Percentiles rank a stretch among this genome's conserved stretches.
Conservation (phyloP, 192 early-diverging fungal genomes). For the Umbelopsis sp. region DNA sequence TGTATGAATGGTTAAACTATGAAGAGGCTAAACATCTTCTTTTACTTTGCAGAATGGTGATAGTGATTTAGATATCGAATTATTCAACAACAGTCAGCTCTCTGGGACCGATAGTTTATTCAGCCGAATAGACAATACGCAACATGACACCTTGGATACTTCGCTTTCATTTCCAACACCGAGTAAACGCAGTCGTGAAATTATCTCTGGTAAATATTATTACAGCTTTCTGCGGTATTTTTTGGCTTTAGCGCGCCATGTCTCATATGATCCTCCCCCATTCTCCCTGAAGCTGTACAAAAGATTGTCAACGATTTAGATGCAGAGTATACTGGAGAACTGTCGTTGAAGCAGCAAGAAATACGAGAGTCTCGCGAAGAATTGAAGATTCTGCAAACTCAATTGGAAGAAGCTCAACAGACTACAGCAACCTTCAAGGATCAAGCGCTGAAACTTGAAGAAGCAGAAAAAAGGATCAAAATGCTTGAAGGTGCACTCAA, state of each 20-base stretch:
- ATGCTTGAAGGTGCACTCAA: constrained; percentile 59
- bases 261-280: neutral
- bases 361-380: constrained; percentile 57
- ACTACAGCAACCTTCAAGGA: constrained; percentile 52
- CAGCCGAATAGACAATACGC: neutral
- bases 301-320: constrained; percentile 71
- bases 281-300: constrained; percentile 53
- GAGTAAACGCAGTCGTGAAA: constrained; percentile 40
- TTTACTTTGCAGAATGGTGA: neutral
- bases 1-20: neutral
- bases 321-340: constrained; percentile 61
- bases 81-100: neutral
- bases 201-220: constrained; percentile 33
- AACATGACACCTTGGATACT: constrained; percentile 16
- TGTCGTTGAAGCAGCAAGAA: constrained; percentile 57
- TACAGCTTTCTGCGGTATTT: neutral
- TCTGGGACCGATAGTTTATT: neutral
- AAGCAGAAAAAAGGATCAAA: constrained; percentile 62
- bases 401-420: constrained; percentile 55
- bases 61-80: neutral
- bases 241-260: neutral
- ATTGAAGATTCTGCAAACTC: constrained; percentile 52
- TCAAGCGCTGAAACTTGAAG: constrained; percentile 47
- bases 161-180: constrained; percentile 15
- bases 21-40: neutral